Evolutionary conservation across 2,329 filamentous ascomycete species (phyloP), one percentile per base, ranked within the genome.

Genomic region (Sporothrix sp.): DNA sequence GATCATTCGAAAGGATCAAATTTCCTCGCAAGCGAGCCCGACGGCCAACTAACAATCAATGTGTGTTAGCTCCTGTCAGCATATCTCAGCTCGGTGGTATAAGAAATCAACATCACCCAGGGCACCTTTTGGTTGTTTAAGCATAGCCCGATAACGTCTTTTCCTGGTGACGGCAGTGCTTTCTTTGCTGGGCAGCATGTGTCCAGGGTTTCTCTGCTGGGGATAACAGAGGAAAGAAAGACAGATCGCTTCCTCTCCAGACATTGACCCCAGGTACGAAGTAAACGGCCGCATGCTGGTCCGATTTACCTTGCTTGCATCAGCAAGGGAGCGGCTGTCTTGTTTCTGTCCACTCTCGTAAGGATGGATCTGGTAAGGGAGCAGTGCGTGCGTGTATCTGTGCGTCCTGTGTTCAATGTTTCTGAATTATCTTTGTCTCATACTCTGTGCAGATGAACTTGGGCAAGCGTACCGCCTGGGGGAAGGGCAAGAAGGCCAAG

Each of bases 131-230:
- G 16, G 37, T 25, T 40, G 48, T 50, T 50, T 50, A 38, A 50
- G 48, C 48, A 43, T 43, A 20, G 42, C 48, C 30, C 48, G 48
- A 43, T 49, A 35, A 21, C 48, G n/a, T 50, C 21, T n/a, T 50
- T 50, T 18, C 48, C 48, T 43, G 48, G 48, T 43, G 48, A 30
- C 33, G 48, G 43, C 28, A 28, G 21, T 32, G 28, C 37, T 21
- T 28, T 21, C n/a, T n/a, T n/a, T n/a, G n/a, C n/a, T n/a, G 20
- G 18, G 16, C 16, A 43, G 33, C 30, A 36, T 37, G 39, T 43
- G 48, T 6, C 48, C 48, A 36, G 38, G 38, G 16, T 48, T 43
- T 40, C 25, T 23, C 11, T 14, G 16, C 38, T 50, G 48, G 43
- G 20, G 20, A 42, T 27, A 27, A 21, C 47, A 20, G 4, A 25